These are phyloP conservation scores for Anaeramoeba ignava DNA, from an alignment of 78 protist genomes.

Conservation along the genomic window DNA sequence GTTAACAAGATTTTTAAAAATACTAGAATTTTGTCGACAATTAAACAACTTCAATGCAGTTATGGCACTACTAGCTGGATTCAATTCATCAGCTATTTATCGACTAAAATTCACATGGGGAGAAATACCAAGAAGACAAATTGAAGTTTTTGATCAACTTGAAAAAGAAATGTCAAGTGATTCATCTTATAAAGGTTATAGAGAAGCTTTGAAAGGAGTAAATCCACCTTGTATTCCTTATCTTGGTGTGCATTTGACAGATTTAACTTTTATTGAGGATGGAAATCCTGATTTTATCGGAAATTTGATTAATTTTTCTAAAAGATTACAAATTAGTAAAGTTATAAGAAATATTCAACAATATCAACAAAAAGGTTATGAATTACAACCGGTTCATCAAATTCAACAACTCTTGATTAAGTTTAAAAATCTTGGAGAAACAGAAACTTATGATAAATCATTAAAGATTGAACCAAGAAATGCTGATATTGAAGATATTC, in stretches of 20 bases:
- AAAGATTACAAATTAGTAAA: background rate
- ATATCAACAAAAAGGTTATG: background rate
- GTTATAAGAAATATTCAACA: background rate
- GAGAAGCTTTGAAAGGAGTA: background rate
- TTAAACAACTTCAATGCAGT: background rate
- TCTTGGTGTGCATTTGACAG: background rate
- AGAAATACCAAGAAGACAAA: background rate
- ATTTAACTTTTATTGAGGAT: background rate
- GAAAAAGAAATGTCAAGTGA: background rate
- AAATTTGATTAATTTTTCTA: background rate
- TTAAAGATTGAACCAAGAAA: background rate
- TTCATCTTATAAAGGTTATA: background rate
- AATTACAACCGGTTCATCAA: background rate
- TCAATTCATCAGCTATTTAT: background rate
- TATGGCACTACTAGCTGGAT: background rate
- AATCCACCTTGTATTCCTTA: background rate
- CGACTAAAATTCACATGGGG: background rate
- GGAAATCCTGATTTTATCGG: background rate
- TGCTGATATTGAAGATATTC: background rate
- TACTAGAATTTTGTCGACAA: background rate
- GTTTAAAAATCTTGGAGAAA: background rate
- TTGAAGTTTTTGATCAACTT: background rate
- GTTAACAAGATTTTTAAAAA: background rate
- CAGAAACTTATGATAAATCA: background rate
- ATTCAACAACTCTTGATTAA: background rate